Percentiles rank a stretch among this genome's conserved stretches.
Evolutionary conservation across 192 early-diverging fungal species (phyloP).

Genomic region (Backusella macrospora): DNA sequence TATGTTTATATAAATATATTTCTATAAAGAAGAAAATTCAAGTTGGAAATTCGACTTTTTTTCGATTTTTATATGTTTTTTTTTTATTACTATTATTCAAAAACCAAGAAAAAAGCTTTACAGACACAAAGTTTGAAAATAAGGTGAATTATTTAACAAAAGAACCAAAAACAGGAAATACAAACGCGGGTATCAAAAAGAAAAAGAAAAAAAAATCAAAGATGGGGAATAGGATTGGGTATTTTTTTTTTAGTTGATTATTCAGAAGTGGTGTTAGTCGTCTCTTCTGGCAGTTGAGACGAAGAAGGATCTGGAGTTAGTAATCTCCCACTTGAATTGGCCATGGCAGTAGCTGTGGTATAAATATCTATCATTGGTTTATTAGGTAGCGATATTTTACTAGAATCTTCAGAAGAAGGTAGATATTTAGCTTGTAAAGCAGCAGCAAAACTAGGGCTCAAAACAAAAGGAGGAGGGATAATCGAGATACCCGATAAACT

Average conservation of each 20-base stretch:
- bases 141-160: slow-evolving; percentile 11
- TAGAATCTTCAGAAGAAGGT: slow-evolving; percentile 4
- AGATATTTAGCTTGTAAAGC: slow-evolving; percentile 32
- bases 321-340: not conserved
- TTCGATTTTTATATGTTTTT: not conserved
- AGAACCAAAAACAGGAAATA: slow-evolving; percentile 11
- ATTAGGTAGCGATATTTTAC: not conserved
- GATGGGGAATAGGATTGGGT: not conserved
- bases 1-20: too few relatives aligned
- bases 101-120: slow-evolving; percentile 12
- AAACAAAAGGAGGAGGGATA: not conserved
- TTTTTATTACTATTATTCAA: slow-evolving; percentile 8
- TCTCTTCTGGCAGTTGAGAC: not conserved
- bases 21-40: too few relatives aligned
- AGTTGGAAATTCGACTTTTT: not conserved
- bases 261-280: not conserved
- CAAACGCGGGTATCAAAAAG: slow-evolving; percentile 6
- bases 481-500: slow-evolving; percentile 18
- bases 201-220: not conserved
- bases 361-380: not conserved
- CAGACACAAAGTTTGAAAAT: not conserved
- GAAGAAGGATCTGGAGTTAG: not conserved
- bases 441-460: slow-evolving; percentile 5
- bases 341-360: not conserved
- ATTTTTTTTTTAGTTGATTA: slow-evolving; percentile 16